Conservation (phyloP, 345 rosid genomes). For the Eucalyptus sideroxylon region DNA sequence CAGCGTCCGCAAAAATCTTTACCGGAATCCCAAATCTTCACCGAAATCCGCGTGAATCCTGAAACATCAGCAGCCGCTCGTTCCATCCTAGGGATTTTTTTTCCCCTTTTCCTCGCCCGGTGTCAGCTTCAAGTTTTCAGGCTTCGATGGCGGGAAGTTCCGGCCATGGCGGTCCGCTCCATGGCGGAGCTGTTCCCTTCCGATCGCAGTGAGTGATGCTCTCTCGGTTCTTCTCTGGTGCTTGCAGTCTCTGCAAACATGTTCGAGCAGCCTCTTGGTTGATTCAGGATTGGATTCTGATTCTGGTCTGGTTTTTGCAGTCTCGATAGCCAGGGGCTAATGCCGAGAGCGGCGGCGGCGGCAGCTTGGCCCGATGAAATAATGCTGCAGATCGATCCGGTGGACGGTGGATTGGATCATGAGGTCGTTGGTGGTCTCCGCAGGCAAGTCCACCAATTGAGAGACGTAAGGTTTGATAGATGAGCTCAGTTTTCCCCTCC, state of each 20-base stretch:
- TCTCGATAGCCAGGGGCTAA: constrained; percentile 34
- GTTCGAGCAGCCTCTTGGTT: neutral
- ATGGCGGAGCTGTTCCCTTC: constrained; percentile 59
- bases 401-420: constrained; percentile 60
- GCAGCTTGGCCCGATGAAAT: constrained; percentile 50
- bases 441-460: constrained; percentile 52
- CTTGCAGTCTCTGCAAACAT: neutral
- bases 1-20: neutral
- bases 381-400: constrained; percentile 69
- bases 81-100: neutral
- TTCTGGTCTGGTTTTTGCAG: neutral
- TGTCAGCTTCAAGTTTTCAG: neutral
- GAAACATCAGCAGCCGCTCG: neutral
- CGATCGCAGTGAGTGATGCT: constrained; percentile 33
- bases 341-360: constrained; percentile 21
- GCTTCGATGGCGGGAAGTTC: constrained; percentile 37
- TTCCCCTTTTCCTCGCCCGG: neutral
- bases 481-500: neutral
- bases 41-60: neutral
- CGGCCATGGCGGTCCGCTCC: constrained; percentile 29
- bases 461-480: constrained; percentile 20
- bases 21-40: neutral
- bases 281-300: neutral
- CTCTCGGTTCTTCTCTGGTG: neutral
- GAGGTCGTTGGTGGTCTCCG: constrained; percentile 53